These are phyloP conservation scores for Guyanaporus albipodus DNA, from an alignment of 768 basidiomycete species.

Conservation along the genomic window DNA sequence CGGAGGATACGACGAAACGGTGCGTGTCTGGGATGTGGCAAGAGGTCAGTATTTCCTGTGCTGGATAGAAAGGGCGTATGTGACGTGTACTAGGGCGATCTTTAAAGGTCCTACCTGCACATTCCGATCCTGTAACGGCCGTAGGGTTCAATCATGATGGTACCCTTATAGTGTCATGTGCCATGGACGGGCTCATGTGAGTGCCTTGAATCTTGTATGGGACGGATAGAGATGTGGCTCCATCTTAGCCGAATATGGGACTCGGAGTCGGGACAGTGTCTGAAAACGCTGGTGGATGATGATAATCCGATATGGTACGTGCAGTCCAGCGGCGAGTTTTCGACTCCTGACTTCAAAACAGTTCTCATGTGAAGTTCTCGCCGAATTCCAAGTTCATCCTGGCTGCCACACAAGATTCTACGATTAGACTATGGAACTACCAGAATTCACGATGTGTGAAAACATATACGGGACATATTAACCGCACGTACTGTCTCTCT, in stretches of 20 bases:
- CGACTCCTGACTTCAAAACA: slow-evolving; percentile 27
- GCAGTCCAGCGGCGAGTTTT: slow-evolving; percentile 1
- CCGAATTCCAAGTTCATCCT: slow-evolving; percentile 90
- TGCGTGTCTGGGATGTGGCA: slow-evolving; percentile 94
- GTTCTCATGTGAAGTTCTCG: slow-evolving; percentile 87
- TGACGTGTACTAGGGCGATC: slow-evolving; percentile 54
- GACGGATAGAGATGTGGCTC: slow-evolving; percentile 1
- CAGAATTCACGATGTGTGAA: slow-evolving; percentile 89
- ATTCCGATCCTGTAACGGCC: slow-evolving; percentile 95
- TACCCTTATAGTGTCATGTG: slow-evolving; percentile 88
- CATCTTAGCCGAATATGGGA: slow-evolving; percentile 92
- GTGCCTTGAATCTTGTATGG: slow-evolving; percentile 23
- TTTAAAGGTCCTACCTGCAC: slow-evolving; percentile 88
- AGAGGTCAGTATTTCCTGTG: slow-evolving; percentile 49
- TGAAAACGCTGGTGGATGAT: slow-evolving; percentile 95
- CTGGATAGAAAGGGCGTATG: neutral
- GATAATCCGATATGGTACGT: slow-evolving; percentile 88
- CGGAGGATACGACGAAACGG: slow-evolving; percentile 93
- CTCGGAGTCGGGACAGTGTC: slow-evolving; percentile 92
- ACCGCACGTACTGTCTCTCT: slow-evolving; percentile 79
- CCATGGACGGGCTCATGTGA: slow-evolving; percentile 97
- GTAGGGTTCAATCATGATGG: slow-evolving; percentile 95
- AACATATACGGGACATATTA: slow-evolving; percentile 84
- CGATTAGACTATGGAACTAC: slow-evolving; percentile 92
- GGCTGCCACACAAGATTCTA: slow-evolving; percentile 91